Base-by-base conservation (phyloP, 805 yeast genomes). In the Yarrowia sp. region DNA sequence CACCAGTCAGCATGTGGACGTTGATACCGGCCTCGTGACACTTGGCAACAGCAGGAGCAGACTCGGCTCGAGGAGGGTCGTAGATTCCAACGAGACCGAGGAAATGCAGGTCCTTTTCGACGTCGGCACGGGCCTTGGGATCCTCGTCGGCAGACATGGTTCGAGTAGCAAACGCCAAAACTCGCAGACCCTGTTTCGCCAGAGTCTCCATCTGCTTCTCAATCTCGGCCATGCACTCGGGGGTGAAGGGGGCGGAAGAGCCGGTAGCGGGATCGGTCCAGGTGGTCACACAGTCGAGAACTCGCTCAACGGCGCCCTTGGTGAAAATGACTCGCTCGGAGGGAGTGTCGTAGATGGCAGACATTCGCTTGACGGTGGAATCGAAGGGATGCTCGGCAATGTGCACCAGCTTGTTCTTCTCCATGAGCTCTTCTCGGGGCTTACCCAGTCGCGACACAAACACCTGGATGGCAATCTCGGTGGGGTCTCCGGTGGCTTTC, bases 401-500 rank as follows among this genome's bases (percentile, higher is more conserved):
- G 87, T n/a, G 75, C 73, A 70, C 75, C 81, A 17, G 72, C 17
- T 17, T 75, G 72, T 19, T 55, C 61, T 8, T 75, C 77, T 39
- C 79, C 83, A 38, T 81, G 81, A 13, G 83, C 79, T 70, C 83
- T 74, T 10, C 71, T 72, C 36, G 70, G 39, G 30, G 73, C 70
- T 42, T 68, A 66, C 82, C 83, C 70, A 88, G 78, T 73, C 92
- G 84, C 13, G 86, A 78, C 24, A 87, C 84, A 74, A 89, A 90
- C 0, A 91, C 94, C 74, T 90, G 94, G 70, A 91, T 88, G 3
- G 97, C 96, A 73, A 89, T 87, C 78, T 91, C 97, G 2, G 97
- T 91, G 49, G 97, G 94, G 75, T 91, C 97, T 69, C 97, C 97
- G 74, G 87, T 88, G 10, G 92, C 92, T 72, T 84, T 85, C 96